Evolutionary conservation across 257 asterid genomes (phyloP).

Genomic region (Solanum sitiens): DNA sequence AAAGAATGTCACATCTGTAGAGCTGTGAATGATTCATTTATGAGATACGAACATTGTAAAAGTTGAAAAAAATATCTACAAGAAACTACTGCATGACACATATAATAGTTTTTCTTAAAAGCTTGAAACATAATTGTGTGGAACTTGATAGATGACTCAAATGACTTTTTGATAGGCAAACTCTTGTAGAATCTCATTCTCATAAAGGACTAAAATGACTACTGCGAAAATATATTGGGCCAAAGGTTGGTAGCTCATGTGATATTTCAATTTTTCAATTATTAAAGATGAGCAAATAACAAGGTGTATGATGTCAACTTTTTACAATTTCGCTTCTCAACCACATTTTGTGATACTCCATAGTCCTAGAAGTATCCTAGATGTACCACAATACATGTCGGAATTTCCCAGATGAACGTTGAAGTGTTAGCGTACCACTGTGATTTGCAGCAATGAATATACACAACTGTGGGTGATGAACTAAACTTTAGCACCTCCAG

Average conservation of each 20-base stretch:
- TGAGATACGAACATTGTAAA: not conserved
- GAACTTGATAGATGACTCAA: not conserved
- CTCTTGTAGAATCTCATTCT: not conserved
- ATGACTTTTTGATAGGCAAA: not conserved
- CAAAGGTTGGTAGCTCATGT: not conserved
- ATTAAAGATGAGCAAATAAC: not conserved
- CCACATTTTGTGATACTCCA: not conserved
- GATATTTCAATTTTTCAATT: not conserved
- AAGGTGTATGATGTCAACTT: not conserved
- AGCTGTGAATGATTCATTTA: not conserved
- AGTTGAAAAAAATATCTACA: not conserved
- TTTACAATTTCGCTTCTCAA: not conserved
- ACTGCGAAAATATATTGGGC: not conserved
- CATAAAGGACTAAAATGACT: not conserved
- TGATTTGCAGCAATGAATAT: not conserved
- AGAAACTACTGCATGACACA: not conserved
- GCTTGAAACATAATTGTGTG: not conserved
- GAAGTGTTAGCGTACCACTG: not conserved
- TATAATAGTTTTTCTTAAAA: not conserved
- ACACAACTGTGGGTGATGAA: not conserved
- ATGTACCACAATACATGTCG: not conserved
- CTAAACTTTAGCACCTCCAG: not conserved
- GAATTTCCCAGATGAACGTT: not conserved
- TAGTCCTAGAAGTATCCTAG: slow-evolving; percentile 2
- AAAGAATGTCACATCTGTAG: not conserved